Evolutionary conservation across 1,139 yeast genomes (phyloP).

Genomic region (Sugiyamaella sp.): DNA sequence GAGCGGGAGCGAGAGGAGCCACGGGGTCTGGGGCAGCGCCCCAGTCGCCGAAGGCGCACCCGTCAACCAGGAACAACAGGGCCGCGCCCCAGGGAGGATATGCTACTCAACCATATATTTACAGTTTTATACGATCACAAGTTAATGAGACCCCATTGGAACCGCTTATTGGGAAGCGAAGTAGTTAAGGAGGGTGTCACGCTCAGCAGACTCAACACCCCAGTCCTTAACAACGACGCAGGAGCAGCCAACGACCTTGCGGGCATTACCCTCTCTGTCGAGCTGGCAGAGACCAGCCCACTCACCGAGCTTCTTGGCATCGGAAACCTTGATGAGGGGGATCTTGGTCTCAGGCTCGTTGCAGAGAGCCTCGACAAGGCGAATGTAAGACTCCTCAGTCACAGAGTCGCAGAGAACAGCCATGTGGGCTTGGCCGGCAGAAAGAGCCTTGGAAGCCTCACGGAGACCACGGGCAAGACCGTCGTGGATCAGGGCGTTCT

Average conservation of each 20-base stretch:
- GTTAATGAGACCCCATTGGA: conserved; percentile 8
- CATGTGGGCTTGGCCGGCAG: conserved; percentile 94
- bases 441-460: conserved; percentile 98
- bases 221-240: conserved; percentile 99
- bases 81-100: neutral
- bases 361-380: conserved; percentile 99
- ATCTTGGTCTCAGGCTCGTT: conserved; percentile 96
- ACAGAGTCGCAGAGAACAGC: conserved; percentile 98
- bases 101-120: conserved; percentile 14
- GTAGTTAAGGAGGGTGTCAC: conserved; percentile 95
- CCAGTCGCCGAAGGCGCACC: conserved; percentile 3
- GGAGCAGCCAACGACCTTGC: conserved; percentile 99
- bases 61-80: no score
- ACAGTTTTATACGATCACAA: conserved; percentile 9
- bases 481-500: conserved; percentile 97
- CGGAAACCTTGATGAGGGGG: conserved; percentile 98
- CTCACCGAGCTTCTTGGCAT: conserved; percentile 99
- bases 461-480: conserved; percentile 99
- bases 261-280: conserved; percentile 99
- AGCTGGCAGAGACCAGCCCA: conserved; percentile 99
- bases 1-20: no score
- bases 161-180: conserved; percentile 76
- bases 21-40: neutral
- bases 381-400: conserved; percentile 95
- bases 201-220: conserved; percentile 99